Percentiles rank a stretch among this genome's conserved stretches.
These are phyloP conservation scores for Arthrobotrys musiformis DNA, from an alignment of 2,329 filamentous ascomycete genomes.

Conservation along the genomic window DNA sequence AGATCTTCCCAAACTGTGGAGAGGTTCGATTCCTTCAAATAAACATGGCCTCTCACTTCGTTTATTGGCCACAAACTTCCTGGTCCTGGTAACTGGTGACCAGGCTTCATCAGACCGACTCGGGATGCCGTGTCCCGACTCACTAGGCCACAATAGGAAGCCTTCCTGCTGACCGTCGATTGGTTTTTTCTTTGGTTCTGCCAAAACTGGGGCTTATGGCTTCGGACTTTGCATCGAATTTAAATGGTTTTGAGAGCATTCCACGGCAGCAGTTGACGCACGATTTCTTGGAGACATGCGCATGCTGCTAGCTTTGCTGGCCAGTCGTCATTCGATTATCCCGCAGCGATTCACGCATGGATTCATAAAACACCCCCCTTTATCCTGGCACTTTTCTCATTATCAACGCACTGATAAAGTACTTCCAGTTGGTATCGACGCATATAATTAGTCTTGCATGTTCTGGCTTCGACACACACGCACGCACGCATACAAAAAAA, in stretches of 20 bases:
- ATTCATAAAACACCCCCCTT: neutral
- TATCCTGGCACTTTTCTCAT: neutral
- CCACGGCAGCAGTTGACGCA: neutral
- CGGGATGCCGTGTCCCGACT: constrained; percentile 16
- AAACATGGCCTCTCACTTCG: neutral
- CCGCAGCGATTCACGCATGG: neutral
- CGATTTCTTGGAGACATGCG: neutral
- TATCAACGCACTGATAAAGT: neutral
- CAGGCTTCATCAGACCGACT: constrained; percentile 17
- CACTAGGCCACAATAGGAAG: constrained; percentile 3
- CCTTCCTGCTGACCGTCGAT: constrained; percentile 7
- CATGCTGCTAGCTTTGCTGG: constrained; percentile 16
- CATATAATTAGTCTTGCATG: too few species aligned
- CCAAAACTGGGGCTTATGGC: neutral
- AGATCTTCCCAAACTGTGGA: constrained; percentile 4
- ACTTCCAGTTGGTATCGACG: neutral
- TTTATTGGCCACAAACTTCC: constrained; percentile 8
- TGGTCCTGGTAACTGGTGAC: constrained; percentile 4
- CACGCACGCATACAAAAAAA: too few species aligned
- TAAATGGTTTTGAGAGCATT: neutral
- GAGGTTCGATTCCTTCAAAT: constrained; percentile 1
- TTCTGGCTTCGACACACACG: too few species aligned
- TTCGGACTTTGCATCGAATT: neutral
- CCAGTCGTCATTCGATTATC: neutral
- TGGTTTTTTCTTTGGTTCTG: neutral